Evolutionary conservation across 306 rosid species (phyloP).

Genomic region (Phaseolus lunatus): DNA sequence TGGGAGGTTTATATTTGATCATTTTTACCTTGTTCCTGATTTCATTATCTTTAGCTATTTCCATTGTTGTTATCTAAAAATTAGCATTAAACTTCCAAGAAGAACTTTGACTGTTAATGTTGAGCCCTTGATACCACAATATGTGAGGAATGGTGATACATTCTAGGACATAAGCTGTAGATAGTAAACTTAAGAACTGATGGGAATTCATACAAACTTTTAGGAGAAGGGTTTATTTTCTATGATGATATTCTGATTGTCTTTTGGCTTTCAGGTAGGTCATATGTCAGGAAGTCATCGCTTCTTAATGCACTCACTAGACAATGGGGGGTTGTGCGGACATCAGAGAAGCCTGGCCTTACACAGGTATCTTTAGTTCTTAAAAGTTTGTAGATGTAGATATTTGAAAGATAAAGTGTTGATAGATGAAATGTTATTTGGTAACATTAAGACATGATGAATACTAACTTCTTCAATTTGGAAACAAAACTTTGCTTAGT

Average conservation of each 20-base stretch:
- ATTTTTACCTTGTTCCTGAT: conserved; percentile 5
- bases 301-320: conserved; percentile 92
- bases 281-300: conserved; percentile 98
- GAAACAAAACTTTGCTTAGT: conserved; percentile 81
- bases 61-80: background rate
- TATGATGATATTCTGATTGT: conserved; percentile 8
- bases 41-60: conserved; percentile 25
- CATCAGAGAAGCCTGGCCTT: conserved; percentile 94
- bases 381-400: background rate
- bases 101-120: background rate
- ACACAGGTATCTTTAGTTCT: conserved; percentile 69
- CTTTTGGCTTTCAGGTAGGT: conserved; percentile 72
- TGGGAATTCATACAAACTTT: background rate
- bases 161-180: conserved; percentile 10
- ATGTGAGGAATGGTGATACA: background rate
- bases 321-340: conserved; percentile 95
- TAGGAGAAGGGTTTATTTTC: background rate
- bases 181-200: background rate
- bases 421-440: conserved; percentile 32
- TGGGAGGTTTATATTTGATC: background rate
- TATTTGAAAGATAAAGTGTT: conserved; percentile 1
- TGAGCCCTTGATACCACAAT: too few species aligned
- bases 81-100: too few species aligned
- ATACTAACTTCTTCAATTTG: conserved; percentile 80
- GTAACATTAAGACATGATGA: conserved; percentile 22